Base-by-base conservation (phyloP, 1,284 basidiomycete species). In the Moesziomyces sp. region DNA sequence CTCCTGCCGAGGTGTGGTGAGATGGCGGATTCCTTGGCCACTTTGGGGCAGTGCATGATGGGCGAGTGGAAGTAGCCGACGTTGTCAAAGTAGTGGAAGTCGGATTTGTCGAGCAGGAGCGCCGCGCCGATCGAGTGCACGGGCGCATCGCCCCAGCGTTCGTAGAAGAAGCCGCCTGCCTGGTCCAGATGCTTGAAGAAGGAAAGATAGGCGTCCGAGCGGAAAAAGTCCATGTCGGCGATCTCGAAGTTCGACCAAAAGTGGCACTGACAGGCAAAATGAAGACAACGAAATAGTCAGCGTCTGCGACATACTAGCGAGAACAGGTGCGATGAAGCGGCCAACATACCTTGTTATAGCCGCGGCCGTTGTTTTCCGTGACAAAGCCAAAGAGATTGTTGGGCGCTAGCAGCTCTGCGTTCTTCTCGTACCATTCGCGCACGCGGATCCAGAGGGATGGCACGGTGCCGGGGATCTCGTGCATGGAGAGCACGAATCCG, bases 131-230 rank as follows among this genome's bases (percentile, higher is more conserved):
- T 79, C 23, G 80, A 79, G 43, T 85, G 82, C 2, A 85, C 84
- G 7, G 85, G 93, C 9, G 93, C 93, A 81, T 94, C 93, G 54
- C 93, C 93, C 92, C 92, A 92, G 53, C 91, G 87, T 88, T 79
- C 81, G 65, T 83, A 83, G 56, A 83, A 83, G 72, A 83, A 83
- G 18, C 93, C 93, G 21, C 93, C 93, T 49, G 88, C 88, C 16
- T 86, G 84, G 69, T 95, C 93, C 21, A 95, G 86, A 79, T 88
- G 88, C 24, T 91, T 87, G 77, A 94, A 95, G 86, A 90, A 94
- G 52, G 89, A 88, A 68, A 86, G 87, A 84, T 95, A 95, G 4
- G 90, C 89, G 69, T 92, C 88, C 7, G 88, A 86, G 56, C 93
- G 87, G 90, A 91, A 93, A 81, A 94, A 93, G 70, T 91, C 88